phyloP scores from a whole-genome alignment of 257 asterid genomes.

The Salvia miltiorrhiza region DNA sequence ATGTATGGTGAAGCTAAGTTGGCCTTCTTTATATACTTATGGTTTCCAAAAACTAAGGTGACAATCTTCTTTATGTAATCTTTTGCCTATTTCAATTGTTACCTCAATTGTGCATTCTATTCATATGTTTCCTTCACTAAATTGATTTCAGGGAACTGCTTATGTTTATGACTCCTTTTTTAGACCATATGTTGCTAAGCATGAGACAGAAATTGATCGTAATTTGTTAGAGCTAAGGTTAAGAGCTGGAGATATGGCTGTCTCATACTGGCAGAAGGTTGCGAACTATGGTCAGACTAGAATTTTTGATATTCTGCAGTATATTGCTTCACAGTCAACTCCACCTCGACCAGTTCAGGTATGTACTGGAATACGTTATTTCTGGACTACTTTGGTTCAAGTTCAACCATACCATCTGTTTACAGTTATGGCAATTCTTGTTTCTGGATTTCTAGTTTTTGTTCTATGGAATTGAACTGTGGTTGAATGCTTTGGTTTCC shows the following conservation, averaged over 20 bases:
- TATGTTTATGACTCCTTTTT: conserved; percentile 90
- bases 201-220: conserved; percentile 89
- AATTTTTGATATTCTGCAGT: conserved; percentile 73
- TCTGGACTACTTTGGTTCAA: background rate
- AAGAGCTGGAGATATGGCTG: conserved; percentile 79
- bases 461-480: background rate
- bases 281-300: conserved; percentile 78
- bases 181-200: conserved; percentile 75
- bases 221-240: conserved; percentile 66
- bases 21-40: conserved; percentile 90
- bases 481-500: background rate
- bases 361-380: conserved; percentile 5
- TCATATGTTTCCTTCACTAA: conserved; percentile 15
- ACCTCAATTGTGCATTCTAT: background rate
- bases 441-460: background rate
- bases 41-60: conserved; percentile 97
- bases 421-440: background rate
- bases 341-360: conserved; percentile 67
- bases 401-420: background rate
- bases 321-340: conserved; percentile 75
- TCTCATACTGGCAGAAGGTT: conserved; percentile 58
- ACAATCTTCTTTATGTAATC: conserved; percentile 11
- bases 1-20: conserved; percentile 96
- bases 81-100: background rate
- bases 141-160: conserved; percentile 75